Evolutionary conservation across 179 eudicot species (phyloP), one percentile per base, ranked within the genome.

Genomic region (Spinacia oleracea): DNA sequence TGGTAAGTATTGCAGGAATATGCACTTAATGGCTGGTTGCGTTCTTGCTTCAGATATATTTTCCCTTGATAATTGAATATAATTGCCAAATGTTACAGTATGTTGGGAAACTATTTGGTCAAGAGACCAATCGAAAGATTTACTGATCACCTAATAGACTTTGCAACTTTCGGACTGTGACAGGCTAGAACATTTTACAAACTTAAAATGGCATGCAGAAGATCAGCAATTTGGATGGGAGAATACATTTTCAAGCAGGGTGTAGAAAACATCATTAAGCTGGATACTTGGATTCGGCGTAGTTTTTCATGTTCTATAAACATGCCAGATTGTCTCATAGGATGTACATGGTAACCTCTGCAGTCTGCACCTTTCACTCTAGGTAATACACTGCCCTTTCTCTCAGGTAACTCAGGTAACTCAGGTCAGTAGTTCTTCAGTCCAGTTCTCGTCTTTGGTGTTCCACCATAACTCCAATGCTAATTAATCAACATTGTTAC

Each of bases 161-260:
- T 69, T 43, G 20, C 53, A 9, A 67, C 48, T 46, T 71, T 48
- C 5, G 14, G 12, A 25, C 16, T 46, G 25, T 45, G 23, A 48
- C 23, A 71, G 74, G 74, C 40, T 20, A 45, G 35, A 43, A n/a
- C 15, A 43, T 70, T 10, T 70, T 70, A 12, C 73, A 38, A 38
- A 38, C 40, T 38, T 38, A 38, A 4, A 15, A 6, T 27, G 74
- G 1, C 16, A 71, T 71, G 34, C 5, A 48, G 3, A 46, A 46
- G 59, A 27, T 25, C 38, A 27, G 40, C n/a, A 29, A 31, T 46
- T 16, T 16, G 43, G 70, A 1, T 71, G 53, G 10, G 35, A 43
- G 35, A 43, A 9, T 43, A 45, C 6, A 25, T 70, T 70, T 43
- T 68, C 9, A 34, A 42, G 72, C 31, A 40, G 50, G 25, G 9